Evolutionary conservation across 352 stramenopile genomes (phyloP), one percentile per base, ranked within the genome.

Genomic region (Phytophthora agathidicida): DNA sequence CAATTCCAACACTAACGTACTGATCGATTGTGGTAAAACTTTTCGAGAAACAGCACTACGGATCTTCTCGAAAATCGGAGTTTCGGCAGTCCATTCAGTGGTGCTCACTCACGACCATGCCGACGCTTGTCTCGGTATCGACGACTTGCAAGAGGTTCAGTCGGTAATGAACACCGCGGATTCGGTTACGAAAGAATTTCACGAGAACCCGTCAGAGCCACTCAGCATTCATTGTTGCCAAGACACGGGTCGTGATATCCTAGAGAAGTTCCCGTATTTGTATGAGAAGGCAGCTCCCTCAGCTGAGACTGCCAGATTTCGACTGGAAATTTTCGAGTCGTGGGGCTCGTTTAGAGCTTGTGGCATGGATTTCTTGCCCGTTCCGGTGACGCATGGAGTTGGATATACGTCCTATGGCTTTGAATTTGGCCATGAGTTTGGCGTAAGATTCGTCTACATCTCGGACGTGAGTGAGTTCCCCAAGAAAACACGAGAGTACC

Each of bases 21-120:
- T 95, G 33, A 81, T 96, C 28, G 88, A 96, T 64, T 93, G 82
- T 61, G 88, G 88, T 50, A 96, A 96, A 57, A 96, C 88, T 14
- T 96, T 96, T 59, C 80, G 85, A n/a, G 80, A 94, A 46, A 61
- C 77, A 7, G 74, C 86, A 33, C 68, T 95, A 35, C 68, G 86
- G 7, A 71, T 83, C 27, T 90, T 94, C 41, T 83, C 85, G 6
- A 20, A 49, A 27, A 57, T 91, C 24, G 67, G 73, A 13, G 60
- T 88, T 5, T 62, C 59, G 11, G 38, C 74, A 1, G 70, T 96
- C 10, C 83, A 96, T 45, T 75, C 73, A 1, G 61, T 96, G 11
- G 56, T 96, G 17, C 62, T 96, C 24, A 96, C 88, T 1, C 88
- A 96, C 38, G 86, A 89, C 57, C 88, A 96, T 28, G 88, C 88